These are phyloP conservation scores for Vachellia pachyceras DNA, from an alignment of 306 rosid genomes.

Conservation along the genomic window DNA sequence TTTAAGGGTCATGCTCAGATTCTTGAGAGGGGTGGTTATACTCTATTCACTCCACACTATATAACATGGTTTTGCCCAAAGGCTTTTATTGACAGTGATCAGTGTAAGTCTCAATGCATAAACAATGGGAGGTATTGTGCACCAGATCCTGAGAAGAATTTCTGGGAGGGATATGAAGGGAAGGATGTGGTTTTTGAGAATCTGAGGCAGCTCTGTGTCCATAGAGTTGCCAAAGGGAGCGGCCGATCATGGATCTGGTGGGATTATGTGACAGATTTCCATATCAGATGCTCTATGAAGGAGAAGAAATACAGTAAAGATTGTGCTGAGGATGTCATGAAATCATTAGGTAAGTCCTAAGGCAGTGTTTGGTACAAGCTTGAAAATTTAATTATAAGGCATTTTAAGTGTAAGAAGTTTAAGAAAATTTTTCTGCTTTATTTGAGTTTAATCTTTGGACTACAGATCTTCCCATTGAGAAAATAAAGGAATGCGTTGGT, in stretches of 20 bases:
- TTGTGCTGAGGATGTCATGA: constrained; percentile 83
- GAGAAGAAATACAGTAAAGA: constrained; percentile 83
- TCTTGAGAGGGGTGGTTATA: constrained; percentile 89
- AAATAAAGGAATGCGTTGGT: constrained; percentile 82
- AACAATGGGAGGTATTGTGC: constrained; percentile 90
- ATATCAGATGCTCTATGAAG: constrained; percentile 95
- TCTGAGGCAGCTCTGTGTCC: constrained; percentile 97
- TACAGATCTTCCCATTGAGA: constrained; percentile 78
- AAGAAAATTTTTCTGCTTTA: neutral
- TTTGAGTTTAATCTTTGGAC: constrained; percentile 22
- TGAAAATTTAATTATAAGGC: neutral
- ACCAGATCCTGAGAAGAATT: constrained; percentile 90
- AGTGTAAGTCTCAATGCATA: constrained; percentile 92
- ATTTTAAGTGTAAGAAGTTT: neutral
- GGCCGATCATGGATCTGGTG: constrained; percentile 96
- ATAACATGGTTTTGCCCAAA: constrained; percentile 93
- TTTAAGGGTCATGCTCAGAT: constrained; percentile 96
- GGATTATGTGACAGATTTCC: constrained; percentile 97
- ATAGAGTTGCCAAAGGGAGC: constrained; percentile 80
- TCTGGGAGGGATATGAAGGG: constrained; percentile 83
- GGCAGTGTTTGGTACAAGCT: neutral
- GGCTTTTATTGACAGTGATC: constrained; percentile 63
- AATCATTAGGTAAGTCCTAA: constrained; percentile 65
- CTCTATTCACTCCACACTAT: constrained; percentile 84
- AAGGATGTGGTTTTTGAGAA: constrained; percentile 89